Conservation (phyloP, 768 basidiomycete genomes). For the Scleroderma bovista region DNA sequence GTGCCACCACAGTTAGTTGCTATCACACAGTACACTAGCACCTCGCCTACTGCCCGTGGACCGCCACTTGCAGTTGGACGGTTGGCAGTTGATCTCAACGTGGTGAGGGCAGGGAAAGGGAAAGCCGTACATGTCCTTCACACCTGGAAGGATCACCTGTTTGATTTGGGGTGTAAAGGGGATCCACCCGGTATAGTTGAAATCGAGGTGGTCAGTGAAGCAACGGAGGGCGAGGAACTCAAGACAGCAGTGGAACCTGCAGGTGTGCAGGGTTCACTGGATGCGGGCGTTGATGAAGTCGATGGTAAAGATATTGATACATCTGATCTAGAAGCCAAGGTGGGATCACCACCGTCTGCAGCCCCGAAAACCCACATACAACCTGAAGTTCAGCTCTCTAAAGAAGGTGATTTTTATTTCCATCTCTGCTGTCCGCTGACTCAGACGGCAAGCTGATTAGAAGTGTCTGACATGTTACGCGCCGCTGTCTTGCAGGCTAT, state of each 20-base stretch:
- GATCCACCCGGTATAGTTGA: conserved; percentile 46
- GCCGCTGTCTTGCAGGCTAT: conserved; percentile 65
- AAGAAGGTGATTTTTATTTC: conserved; percentile 21
- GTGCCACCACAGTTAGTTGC: conserved; percentile 51
- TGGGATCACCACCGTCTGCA: conserved; percentile 7
- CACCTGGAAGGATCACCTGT: conserved; percentile 72
- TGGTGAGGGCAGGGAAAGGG: conserved; percentile 56
- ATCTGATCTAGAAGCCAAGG: conserved; percentile 5
- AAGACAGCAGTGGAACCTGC: conserved; percentile 2
- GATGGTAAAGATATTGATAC: conserved; percentile 21
- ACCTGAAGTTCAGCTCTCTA: conserved; percentile 13
- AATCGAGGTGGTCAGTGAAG: conserved; percentile 13
- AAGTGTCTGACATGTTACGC: conserved; percentile 42
- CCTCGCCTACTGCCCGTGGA: conserved; percentile 21
- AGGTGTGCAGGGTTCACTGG: conserved; percentile 5
- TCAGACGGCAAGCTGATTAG: conserved; percentile 10
- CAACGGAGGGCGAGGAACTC: conserved; percentile 4
- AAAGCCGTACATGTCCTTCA: conserved; percentile 74
- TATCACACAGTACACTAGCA: conserved; percentile 45
- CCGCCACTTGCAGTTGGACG: conserved; percentile 72
- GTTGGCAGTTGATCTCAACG: conserved; percentile 53
- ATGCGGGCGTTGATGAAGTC: conserved; percentile 6
- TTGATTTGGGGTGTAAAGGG: conserved; percentile 62
- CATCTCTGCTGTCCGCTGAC: background rate
- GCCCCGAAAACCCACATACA: conserved; percentile 5